Conservation (phyloP, 1,139 yeast genomes). For the Sugiyamaella japonica region DNA sequence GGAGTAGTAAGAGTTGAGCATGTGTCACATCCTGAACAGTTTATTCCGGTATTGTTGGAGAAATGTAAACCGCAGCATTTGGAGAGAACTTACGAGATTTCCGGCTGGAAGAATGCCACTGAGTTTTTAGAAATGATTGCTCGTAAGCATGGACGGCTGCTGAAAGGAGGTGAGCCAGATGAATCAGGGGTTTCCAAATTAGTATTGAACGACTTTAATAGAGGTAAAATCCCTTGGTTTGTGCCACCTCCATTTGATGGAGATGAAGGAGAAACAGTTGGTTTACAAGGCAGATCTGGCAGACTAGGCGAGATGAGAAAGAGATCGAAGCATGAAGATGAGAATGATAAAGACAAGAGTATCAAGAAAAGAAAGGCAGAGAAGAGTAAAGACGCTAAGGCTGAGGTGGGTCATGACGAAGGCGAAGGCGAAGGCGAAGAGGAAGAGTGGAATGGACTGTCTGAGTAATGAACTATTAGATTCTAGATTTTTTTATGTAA, state of each 20-base stretch:
- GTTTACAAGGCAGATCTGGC: constrained; percentile 29
- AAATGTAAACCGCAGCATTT: constrained; percentile 89
- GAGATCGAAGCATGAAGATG: constrained; percentile 22
- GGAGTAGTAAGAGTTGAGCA: constrained; percentile 99
- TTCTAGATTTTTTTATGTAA: background rate
- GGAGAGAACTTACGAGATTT: constrained; percentile 92
- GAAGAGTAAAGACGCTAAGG: constrained; percentile 29
- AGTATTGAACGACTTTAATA: constrained; percentile 87
- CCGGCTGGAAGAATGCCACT: constrained; percentile 84
- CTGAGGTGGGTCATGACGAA: background rate
- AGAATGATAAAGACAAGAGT: constrained; percentile 23
- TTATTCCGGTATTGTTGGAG: constrained; percentile 79
- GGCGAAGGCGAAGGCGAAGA: constrained; percentile 22
- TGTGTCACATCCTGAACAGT: constrained; percentile 93
- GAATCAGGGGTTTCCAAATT: constrained; percentile 90
- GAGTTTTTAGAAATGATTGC: constrained; percentile 91
- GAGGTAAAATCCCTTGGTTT: constrained; percentile 99
- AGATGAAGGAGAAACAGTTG: constrained; percentile 25
- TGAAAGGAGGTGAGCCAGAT: constrained; percentile 98
- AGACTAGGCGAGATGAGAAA: constrained; percentile 34
- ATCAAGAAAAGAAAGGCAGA: constrained; percentile 22
- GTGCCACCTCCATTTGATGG: constrained; percentile 75
- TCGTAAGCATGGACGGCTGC: constrained; percentile 84
- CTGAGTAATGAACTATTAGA: constrained; percentile 13
- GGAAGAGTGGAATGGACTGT: constrained; percentile 30